These are phyloP conservation scores for Neopestalotiopsis sp. DNA, from an alignment of 2,329 filamentous ascomycete genomes.

Conservation along the genomic window DNA sequence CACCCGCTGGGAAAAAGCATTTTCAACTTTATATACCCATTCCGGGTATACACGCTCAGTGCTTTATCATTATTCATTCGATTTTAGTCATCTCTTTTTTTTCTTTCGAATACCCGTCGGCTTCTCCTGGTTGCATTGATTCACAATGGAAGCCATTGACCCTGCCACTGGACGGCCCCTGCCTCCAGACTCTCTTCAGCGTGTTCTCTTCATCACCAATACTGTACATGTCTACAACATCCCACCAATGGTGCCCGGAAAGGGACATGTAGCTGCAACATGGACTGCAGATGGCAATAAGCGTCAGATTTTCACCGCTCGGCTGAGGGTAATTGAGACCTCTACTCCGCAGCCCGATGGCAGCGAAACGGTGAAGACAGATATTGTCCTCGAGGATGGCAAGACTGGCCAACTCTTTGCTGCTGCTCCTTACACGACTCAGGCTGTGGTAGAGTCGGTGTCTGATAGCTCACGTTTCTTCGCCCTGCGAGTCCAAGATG, in stretches of 20 bases:
- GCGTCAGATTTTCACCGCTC: conserved; percentile 84
- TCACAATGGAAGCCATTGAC: conserved; percentile 68
- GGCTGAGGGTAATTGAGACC: conserved; percentile 80
- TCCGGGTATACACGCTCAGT: neutral
- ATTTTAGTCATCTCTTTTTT: neutral
- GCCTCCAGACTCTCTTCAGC: conserved; percentile 80
- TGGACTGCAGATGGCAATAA: conserved; percentile 76
- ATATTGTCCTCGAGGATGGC: conserved; percentile 81
- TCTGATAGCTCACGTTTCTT: conserved; percentile 85
- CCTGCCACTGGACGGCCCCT: conserved; percentile 73
- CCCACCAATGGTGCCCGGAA: conserved; percentile 77
- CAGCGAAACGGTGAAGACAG: conserved; percentile 68
- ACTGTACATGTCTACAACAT: conserved; percentile 87
- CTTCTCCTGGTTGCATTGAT: neutral
- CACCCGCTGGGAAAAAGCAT: neutral
- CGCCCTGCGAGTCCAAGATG: conserved; percentile 79
- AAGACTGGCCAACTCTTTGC: conserved; percentile 79
- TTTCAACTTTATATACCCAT: neutral
- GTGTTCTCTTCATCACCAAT: conserved; percentile 78
- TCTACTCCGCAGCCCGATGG: conserved; percentile 55
- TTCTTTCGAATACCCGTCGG: neutral
- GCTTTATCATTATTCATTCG: neutral
- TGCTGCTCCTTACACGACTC: conserved; percentile 76
- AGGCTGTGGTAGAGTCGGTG: conserved; percentile 74
- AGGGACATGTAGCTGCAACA: conserved; percentile 76